Evolutionary conservation across 1,284 basidiomycete genomes (phyloP), one percentile per base, ranked within the genome.

Genomic region (Cryptococcus sp.): DNA sequence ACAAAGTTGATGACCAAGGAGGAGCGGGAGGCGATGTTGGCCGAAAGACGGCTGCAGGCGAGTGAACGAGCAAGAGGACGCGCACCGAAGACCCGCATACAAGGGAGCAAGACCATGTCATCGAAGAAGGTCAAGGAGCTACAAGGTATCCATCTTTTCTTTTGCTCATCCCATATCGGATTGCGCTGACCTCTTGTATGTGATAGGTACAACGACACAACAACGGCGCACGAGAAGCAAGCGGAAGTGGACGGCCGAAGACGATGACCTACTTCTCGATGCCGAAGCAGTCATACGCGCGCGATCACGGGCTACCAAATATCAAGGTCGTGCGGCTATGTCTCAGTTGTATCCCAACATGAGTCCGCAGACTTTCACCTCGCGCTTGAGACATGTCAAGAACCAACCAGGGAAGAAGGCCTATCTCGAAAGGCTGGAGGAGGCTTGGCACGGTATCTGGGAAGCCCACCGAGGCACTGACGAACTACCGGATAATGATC

Each of bases 191-290:
- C 11, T 22, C 7, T n/a, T 45, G 42, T 10, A 23, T 47, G 22
- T 10, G 5, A 17, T 38, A 53, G 49, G 25, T 11, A 50, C 56
- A 25, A 25, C 35, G 20, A 48, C 39, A 2, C 31, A 35, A 35
- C 50, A 47, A 41, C 20, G 38, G 13, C n/a, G 31, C 35, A 63
- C 40, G 5, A 52, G 88, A 41, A 82, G 84, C 62, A 84, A 90
- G 53, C 91, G 90, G 72, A 84, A 86, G 51, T 95, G 92, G 92
- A 90, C 84, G 54, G 78, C 84, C 50, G 89, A 93, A 50, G 92
- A 87, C 61, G 91, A 95, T 63, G 93, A 95, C 61, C 83, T 93
- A 31, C 85, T 88, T 42, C 84, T 89, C 53, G 93, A 97, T 71
- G 87, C 88, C 1, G 88, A 86, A 46, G 89, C 86, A 1, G 87